Evolutionary conservation across 805 yeast genomes (phyloP), one percentile per base, ranked within the genome.

Genomic region (Starmerella asiatica): DNA sequence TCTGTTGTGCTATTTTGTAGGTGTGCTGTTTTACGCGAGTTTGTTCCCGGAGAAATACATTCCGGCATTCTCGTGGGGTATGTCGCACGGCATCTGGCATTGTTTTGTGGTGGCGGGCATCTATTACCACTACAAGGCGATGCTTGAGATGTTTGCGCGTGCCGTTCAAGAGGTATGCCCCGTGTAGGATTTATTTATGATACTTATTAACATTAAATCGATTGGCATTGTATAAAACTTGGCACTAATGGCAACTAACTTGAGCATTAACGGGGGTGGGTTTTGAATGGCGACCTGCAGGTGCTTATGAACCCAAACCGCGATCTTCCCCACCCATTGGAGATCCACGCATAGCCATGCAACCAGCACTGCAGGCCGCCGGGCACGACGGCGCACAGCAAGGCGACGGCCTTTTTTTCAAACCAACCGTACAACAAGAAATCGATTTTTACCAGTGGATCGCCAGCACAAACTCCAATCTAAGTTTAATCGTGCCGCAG

Each of bases 41-140:
- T 68, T 86, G 38, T 73, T 86, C 29, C 97, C 97, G 1, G 98
- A 88, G 61, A 71, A 91, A 49, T 82, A 82, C 49, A 54, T 49
- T 33, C 61, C 59, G 5, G 63, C 62, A 7, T 40, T 59, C 31
- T 56, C 62, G 44, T 49, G 63, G 41, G 66, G 88, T 79, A 88
- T 85, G 95, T 82, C 94, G 28, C 98, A 88, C 59, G 86, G 85
- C 53, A 65, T 88, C 23, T 88, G 98, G 98, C 98, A 88, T 61
- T 57, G 84, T 11, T 83, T 80, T 55, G 98, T 91, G 23, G 70
- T 91, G 15, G 67, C 80, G 20, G 98, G 98, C 2, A 75, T 84
- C n/a, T 59, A 80, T 31, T 93, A 93, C 24, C 97, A 88, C 59
- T 91, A 86, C 59, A 65, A 67, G 40, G 88, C 93, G 12, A 64